These are phyloP conservation scores for Dactylellina haptotyla DNA, from an alignment of 2,329 filamentous ascomycete species.

Conservation along the genomic window DNA sequence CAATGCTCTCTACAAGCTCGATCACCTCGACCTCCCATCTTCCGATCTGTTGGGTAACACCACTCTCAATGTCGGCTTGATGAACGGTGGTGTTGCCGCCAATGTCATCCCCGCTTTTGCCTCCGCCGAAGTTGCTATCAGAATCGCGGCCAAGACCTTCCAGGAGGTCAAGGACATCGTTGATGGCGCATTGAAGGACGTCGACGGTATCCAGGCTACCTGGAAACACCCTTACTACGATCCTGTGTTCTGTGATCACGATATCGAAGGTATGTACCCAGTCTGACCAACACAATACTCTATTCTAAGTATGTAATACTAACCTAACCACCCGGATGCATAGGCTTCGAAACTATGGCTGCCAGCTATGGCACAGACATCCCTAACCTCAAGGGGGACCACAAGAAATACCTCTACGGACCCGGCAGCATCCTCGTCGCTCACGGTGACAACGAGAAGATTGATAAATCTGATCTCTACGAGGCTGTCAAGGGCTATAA, in stretches of 20 bases:
- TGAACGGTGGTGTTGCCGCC: slow-evolving; percentile 82
- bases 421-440: slow-evolving; percentile 81
- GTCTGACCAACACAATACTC: background rate
- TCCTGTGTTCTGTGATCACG: slow-evolving; percentile 79
- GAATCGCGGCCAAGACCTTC: slow-evolving; percentile 78
- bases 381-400: slow-evolving; percentile 76
- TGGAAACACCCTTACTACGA: slow-evolving; percentile 69
- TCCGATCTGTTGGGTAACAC: slow-evolving; percentile 84
- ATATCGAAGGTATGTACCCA: slow-evolving; percentile 73
- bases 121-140: slow-evolving; percentile 72
- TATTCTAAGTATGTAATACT: slow-evolving; percentile 33
- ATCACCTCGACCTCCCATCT: slow-evolving; percentile 76
- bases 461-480: slow-evolving; percentile 80
- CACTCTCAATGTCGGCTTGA: slow-evolving; percentile 83
- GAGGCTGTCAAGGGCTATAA: slow-evolving; percentile 82
- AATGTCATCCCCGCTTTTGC: slow-evolving; percentile 88
- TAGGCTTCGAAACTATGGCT: slow-evolving; percentile 80
- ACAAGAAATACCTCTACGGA: slow-evolving; percentile 74
- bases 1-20: slow-evolving; percentile 73
- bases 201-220: slow-evolving; percentile 68
- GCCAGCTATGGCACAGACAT: slow-evolving; percentile 96
- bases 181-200: slow-evolving; percentile 65
- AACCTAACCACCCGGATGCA: background rate
- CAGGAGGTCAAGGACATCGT: slow-evolving; percentile 64
- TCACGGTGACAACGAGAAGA: slow-evolving; percentile 82